These are phyloP conservation scores for Puccinia triticina DNA, from an alignment of 1,284 basidiomycete genomes.

Conservation along the genomic window DNA sequence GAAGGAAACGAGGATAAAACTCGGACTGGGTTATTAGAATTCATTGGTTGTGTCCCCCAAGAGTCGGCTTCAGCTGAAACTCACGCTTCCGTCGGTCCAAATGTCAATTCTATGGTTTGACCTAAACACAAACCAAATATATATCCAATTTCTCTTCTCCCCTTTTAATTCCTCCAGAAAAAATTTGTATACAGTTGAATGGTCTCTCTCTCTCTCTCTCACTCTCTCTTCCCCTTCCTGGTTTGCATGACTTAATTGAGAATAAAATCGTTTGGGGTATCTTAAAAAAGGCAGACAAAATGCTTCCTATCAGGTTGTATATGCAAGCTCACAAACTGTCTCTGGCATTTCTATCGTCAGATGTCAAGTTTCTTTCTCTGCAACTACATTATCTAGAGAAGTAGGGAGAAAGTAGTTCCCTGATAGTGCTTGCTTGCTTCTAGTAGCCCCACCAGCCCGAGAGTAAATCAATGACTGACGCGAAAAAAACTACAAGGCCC, in stretches of 20 bases:
- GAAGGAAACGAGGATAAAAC: conserved; percentile 48
- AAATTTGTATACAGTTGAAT: conserved; percentile 18
- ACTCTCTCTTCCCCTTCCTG: not conserved
- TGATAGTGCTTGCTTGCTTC: too few species aligned
- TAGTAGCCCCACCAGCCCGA: too few species aligned
- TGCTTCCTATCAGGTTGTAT: not conserved
- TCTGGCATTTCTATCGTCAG: not conserved
- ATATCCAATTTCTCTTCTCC: conserved; percentile 1
- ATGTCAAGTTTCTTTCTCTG: not conserved
- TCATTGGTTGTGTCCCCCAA: conserved; percentile 44
- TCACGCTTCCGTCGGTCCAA: not conserved
- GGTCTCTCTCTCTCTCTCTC: not conserved
- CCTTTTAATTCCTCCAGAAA: conserved; percentile 1
- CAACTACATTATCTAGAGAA: too few species aligned
- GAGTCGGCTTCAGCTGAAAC: not conserved
- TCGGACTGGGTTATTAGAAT: conserved; percentile 35
- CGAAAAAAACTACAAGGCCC: too few species aligned
- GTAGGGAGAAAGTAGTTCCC: too few species aligned
- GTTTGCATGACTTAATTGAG: conserved; percentile 10
- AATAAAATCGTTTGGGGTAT: not conserved
- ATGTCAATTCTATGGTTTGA: conserved; percentile 41
- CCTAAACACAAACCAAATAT: not conserved
- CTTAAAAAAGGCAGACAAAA: not conserved
- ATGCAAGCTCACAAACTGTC: too few species aligned
- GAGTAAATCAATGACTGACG: too few species aligned